These are phyloP conservation scores for Tetrapisispora fleetii DNA, from an alignment of 805 yeast species.

Conservation along the genomic window DNA sequence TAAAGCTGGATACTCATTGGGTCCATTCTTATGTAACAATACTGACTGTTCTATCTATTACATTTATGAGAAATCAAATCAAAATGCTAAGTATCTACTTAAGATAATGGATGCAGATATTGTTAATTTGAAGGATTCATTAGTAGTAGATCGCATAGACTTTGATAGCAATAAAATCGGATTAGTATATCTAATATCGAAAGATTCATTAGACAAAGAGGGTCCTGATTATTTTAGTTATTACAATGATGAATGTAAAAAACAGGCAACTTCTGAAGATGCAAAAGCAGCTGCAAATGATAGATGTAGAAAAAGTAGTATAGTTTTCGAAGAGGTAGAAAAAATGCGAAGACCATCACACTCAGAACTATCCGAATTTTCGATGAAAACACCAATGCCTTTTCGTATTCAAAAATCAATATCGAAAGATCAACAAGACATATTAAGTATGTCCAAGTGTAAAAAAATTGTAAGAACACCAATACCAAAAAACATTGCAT, in stretches of 20 bases:
- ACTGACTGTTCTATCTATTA: slow-evolving; percentile 7
- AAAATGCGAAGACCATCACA: not conserved
- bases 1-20: slow-evolving; percentile 6
- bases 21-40: slow-evolving; percentile 7
- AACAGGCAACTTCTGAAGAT: not conserved
- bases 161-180: not conserved
- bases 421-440: not conserved
- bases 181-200: slow-evolving; percentile 6
- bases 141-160: slow-evolving; percentile 2
- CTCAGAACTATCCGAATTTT: too few species aligned
- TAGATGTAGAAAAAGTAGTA: not conserved
- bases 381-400: slow-evolving; percentile 9
- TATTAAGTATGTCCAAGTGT: not conserved
- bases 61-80: slow-evolving; percentile 4
- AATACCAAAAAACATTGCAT: not conserved
- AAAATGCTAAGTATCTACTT: slow-evolving; percentile 5
- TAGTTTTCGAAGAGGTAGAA: not conserved
- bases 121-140: not conserved
- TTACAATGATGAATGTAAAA: not conserved
- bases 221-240: slow-evolving; percentile 17
- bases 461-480: slow-evolving; percentile 3
- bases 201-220: slow-evolving; percentile 8
- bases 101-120: slow-evolving; percentile 2
- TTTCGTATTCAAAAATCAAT: not conserved
- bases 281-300: not conserved